phyloP scores from a whole-genome alignment of 2,329 filamentous ascomycete genomes.

The Fusarium zealandicum region DNA sequence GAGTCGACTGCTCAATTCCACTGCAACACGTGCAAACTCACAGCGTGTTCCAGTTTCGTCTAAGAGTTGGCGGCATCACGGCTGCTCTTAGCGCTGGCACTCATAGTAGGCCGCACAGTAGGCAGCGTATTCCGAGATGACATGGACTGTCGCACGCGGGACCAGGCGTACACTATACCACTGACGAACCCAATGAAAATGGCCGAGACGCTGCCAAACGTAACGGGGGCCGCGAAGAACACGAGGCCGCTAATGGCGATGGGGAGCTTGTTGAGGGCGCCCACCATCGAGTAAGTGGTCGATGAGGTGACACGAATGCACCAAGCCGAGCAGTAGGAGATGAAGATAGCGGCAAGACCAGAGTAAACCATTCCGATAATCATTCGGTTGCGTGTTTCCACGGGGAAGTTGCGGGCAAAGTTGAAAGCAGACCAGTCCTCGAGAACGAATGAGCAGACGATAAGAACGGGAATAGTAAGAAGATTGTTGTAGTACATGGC shows the following conservation, averaged over 20 bases:
- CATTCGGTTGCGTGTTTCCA: slow-evolving; percentile 78
- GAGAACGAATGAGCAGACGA: slow-evolving; percentile 79
- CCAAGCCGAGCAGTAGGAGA: slow-evolving; percentile 99
- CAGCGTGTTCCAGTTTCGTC: not conserved
- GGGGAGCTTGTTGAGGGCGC: slow-evolving; percentile 96
- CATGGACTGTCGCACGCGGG: slow-evolving; percentile 74
- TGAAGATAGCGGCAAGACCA: slow-evolving; percentile 91
- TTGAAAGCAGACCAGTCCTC: slow-evolving; percentile 95
- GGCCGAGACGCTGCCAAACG: slow-evolving; percentile 88
- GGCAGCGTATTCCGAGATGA: slow-evolving; percentile 71
- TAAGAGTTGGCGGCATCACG: slow-evolving; percentile 78
- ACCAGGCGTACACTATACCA: slow-evolving; percentile 81
- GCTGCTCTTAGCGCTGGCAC: slow-evolving; percentile 90
- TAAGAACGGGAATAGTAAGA: slow-evolving; percentile 89
- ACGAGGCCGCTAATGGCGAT: slow-evolving; percentile 90
- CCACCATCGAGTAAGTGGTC: slow-evolving; percentile 99
- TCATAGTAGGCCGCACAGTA: slow-evolving; percentile 73
- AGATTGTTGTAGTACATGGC: slow-evolving; percentile 99
- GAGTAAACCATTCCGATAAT: slow-evolving; percentile 93
- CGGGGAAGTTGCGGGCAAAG: slow-evolving; percentile 85
- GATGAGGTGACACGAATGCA: slow-evolving; percentile 97
- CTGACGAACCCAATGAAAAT: slow-evolving; percentile 91
- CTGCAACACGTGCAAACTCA: too few species aligned
- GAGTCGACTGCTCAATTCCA: too few species aligned
- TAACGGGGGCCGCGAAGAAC: slow-evolving; percentile 95